These are phyloP conservation scores for Epichloe glyceriae DNA, from an alignment of 2,329 filamentous ascomycete species.

Conservation along the genomic window DNA sequence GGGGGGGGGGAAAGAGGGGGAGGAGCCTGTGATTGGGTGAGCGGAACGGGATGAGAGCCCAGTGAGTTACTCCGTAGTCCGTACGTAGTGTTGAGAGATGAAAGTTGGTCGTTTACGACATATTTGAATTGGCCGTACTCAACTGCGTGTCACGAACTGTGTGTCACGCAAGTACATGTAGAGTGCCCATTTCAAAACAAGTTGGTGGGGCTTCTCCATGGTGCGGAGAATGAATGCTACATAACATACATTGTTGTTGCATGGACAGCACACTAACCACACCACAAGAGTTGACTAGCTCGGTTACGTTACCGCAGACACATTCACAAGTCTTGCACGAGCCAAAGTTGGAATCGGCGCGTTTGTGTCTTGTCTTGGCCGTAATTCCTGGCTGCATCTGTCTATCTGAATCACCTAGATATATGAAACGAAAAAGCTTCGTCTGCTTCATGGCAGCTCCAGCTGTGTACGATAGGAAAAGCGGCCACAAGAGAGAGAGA, in stretches of 20 bases:
- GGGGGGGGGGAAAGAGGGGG: neutral
- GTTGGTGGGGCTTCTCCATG: neutral
- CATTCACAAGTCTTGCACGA: neutral
- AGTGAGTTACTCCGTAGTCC: neutral
- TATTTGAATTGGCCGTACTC: too few species aligned
- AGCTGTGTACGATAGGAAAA: too few species aligned
- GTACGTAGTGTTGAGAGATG: too few species aligned
- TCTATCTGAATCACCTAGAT: neutral
- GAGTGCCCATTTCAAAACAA: too few species aligned
- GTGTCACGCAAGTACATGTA: too few species aligned
- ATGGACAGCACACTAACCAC: neutral
- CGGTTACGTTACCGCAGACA: neutral
- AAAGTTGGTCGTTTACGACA: too few species aligned
- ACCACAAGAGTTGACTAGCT: neutral
- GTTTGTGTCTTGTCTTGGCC: neutral
- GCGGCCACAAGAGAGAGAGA: too few species aligned
- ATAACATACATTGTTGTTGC: neutral
- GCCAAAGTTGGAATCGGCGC: neutral
- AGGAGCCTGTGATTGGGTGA: neutral
- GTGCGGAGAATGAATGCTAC: neutral
- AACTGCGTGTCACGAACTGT: too few species aligned
- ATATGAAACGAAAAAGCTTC: neutral
- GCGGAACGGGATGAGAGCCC: neutral
- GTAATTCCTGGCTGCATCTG: neutral
- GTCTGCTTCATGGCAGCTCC: too few species aligned